phyloP scores from a whole-genome alignment of 179 eudicot species.

The Amaranthus tricolor region DNA sequence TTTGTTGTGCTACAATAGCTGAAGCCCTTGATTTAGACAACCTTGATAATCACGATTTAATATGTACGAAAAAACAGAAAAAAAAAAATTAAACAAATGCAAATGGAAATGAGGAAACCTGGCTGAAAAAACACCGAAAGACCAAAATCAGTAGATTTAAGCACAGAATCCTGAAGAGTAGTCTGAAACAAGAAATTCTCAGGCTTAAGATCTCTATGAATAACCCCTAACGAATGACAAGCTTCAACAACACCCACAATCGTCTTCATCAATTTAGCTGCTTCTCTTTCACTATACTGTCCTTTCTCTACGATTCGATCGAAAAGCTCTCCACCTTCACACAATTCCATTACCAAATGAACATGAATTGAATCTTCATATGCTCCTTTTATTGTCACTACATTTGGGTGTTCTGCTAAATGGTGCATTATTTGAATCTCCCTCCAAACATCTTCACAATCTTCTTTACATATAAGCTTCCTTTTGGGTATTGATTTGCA shows the following conservation, averaged over 20 bases:
- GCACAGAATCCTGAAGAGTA: constrained; percentile 33
- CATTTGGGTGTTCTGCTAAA: constrained; percentile 29
- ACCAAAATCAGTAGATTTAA: constrained; percentile 40
- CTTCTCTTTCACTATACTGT: constrained; percentile 40
- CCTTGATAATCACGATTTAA: too few species aligned
- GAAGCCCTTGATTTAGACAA: too few species aligned
- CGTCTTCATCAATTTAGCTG: constrained; percentile 38
- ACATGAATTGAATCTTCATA: constrained; percentile 37
- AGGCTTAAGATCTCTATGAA: constrained; percentile 49
- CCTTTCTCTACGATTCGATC: constrained; percentile 43
- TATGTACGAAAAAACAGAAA: too few species aligned
- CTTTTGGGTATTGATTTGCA: constrained; percentile 41
- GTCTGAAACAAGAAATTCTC: constrained; percentile 44
- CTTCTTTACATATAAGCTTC: constrained; percentile 44
- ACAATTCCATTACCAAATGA: constrained; percentile 46
- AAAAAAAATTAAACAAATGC: too few species aligned
- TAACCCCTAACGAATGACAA: constrained; percentile 48
- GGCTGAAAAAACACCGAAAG: constrained; percentile 47
- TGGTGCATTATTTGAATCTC: constrained; percentile 53
- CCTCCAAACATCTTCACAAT: constrained; percentile 41
- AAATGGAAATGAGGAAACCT: constrained; percentile 21
- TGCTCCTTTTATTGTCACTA: constrained; percentile 37
- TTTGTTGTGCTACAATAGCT: too few species aligned
- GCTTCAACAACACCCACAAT: constrained; percentile 37
- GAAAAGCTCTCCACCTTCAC: constrained; percentile 47